phyloP scores from a whole-genome alignment of 352 stramenopile species.

The Globisporangium rhizosaccharum region DNA sequence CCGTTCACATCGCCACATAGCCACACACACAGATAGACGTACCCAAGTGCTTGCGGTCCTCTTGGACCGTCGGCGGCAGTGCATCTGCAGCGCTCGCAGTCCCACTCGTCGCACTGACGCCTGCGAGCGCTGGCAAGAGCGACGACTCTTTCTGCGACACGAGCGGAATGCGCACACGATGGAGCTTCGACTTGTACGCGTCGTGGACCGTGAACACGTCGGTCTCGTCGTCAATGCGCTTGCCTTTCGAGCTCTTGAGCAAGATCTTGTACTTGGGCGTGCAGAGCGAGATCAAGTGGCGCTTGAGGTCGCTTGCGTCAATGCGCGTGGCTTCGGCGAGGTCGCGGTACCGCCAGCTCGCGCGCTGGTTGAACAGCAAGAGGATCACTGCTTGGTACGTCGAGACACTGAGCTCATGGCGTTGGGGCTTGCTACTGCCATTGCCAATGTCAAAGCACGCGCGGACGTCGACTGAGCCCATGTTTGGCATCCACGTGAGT shows the following conservation, averaged over 20 bases:
- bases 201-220: constrained; percentile 94
- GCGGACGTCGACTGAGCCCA: constrained; percentile 90
- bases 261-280: constrained; percentile 98
- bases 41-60: constrained; percentile 94
- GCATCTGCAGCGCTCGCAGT: constrained; percentile 53
- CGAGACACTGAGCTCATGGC: constrained; percentile 95
- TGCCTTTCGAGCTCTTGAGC: constrained; percentile 96
- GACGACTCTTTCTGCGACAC: constrained; percentile 82
- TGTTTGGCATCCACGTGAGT: constrained; percentile 94
- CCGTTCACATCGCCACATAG: not conserved
- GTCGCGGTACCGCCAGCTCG: constrained; percentile 77
- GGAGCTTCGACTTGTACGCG: constrained; percentile 93
- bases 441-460: constrained; percentile 78
- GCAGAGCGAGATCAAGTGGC: constrained; percentile 96
- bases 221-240: constrained; percentile 92
- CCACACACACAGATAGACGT: constrained; percentile 6
- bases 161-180: constrained; percentile 77
- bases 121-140: constrained; percentile 31
- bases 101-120: constrained; percentile 13
- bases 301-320: constrained; percentile 80
- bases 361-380: constrained; percentile 94
- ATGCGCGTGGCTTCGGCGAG: constrained; percentile 91
- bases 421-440: constrained; percentile 28
- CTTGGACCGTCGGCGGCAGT: constrained; percentile 90
- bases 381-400: constrained; percentile 99